Conservation (phyloP, 805 yeast genomes). For the Ogataea pini region DNA sequence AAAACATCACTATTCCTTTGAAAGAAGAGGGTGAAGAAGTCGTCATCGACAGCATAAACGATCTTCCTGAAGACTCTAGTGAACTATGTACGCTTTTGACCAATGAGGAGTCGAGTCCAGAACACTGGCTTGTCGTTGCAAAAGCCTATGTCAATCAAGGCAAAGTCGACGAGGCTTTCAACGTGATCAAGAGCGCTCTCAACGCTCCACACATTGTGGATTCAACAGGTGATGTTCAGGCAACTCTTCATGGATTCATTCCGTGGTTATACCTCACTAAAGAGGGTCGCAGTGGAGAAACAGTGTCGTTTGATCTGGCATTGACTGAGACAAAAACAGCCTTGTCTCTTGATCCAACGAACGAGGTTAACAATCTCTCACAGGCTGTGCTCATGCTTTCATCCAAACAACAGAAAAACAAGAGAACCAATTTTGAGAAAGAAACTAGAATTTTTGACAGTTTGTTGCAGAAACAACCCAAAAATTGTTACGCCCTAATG, state of each 20-base stretch:
- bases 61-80: constrained; percentile 85
- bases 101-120: constrained; percentile 73
- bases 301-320: constrained; percentile 31
- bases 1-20: constrained; percentile 58
- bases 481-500: constrained; percentile 72
- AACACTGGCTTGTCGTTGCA: constrained; percentile 85
- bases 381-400: constrained; percentile 64
- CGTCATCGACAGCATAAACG: constrained; percentile 75
- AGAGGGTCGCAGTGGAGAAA: constrained; percentile 33
- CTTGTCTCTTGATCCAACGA: constrained; percentile 43
- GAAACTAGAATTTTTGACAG: constrained; percentile 71
- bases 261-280: constrained; percentile 71
- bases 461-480: constrained; percentile 52
- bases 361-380: constrained; percentile 57
- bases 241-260: constrained; percentile 59
- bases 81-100: constrained; percentile 78
- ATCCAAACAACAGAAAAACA: constrained; percentile 63
- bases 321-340: constrained; percentile 44
- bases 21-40: constrained; percentile 80
- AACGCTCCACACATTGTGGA: constrained; percentile 34
- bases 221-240: constrained; percentile 43
- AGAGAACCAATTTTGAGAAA: constrained; percentile 63
- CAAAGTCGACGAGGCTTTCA: constrained; percentile 59
- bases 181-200: constrained; percentile 63
- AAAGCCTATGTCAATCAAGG: constrained; percentile 72